Evolutionary conservation across 1,284 basidiomycete species (phyloP), one percentile per base, ranked within the genome.

Genomic region (Moniliella sp.): DNA sequence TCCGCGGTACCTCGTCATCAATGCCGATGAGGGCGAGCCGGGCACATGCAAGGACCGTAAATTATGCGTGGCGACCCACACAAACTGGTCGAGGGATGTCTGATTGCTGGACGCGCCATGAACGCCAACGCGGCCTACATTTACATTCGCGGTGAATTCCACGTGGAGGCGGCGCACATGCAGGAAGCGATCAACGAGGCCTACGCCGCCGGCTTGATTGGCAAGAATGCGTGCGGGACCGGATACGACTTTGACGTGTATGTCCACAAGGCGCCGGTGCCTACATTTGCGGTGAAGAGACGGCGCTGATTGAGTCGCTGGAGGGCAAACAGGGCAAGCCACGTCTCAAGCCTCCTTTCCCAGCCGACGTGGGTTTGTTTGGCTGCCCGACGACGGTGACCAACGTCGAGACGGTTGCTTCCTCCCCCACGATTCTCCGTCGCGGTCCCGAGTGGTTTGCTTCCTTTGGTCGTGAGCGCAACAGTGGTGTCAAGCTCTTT

Each of bases 281-380:
- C 18, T 94, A 94, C 66, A 91, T 97, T 44, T 97, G 88, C 60
- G 88, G 88, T 27, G 88, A 97, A 66, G 91, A 94, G 67, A 97
- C 91, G 0, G 88, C 88, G 1, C 69, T 94, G 18, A 94, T 97
- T 58, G 86, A 97, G 67, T 81, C 76, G 44, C 65, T 97, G 38
- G 91, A 97, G 66, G 69, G 88, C 25, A 97, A 97, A 65, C 88
- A 94, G 65, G 88, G 88, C 27, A 94, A 94, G 64, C 88, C 88
- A 2, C 72, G 88, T 45, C 69, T 97, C 51, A 97, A 97, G 69
- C 88, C 88, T 12, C 91, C 88, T 27, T 97, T 94, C 75, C 88
- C 88, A 9, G 88, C 88, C 40, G 86, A 94, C 48, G 86, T 94
- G 30, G 86, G 86, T 39, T 67, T 93, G 27, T 97, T 94, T 56